A percentile compares a stretch with the other conserved stretches of the same genome.
Evolutionary conservation across 2,329 filamentous ascomycete genomes (phyloP).

Genomic region (Phaeophleospora eucalypticola): DNA sequence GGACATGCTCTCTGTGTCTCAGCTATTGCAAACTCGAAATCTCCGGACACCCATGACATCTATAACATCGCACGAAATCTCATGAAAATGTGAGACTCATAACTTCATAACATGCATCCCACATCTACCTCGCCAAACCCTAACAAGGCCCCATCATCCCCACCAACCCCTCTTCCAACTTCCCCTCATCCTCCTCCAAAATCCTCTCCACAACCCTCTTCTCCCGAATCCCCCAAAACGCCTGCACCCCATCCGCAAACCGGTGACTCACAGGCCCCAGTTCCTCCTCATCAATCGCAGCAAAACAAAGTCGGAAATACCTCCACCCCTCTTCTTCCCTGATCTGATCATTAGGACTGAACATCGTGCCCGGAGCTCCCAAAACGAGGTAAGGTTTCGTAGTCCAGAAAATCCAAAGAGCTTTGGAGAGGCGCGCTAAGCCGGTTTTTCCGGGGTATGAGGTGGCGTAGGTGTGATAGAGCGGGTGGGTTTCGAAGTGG

Average conservation of each 20-base stretch:
- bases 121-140: background rate
- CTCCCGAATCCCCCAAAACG: slow-evolving; percentile 74
- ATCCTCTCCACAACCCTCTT: slow-evolving; percentile 62
- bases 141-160: slow-evolving; percentile 21
- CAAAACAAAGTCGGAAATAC: slow-evolving; percentile 78
- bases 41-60: no score
- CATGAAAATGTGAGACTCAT: no score
- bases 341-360: slow-evolving; percentile 63
- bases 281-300: slow-evolving; percentile 70
- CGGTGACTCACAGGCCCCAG: slow-evolving; percentile 59
- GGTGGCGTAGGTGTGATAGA: slow-evolving; percentile 53
- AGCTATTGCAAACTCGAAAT: no score
- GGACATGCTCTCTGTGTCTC: no score
- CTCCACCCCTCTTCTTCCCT: slow-evolving; percentile 59
- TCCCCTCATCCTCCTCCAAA: slow-evolving; percentile 38
- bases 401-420: slow-evolving; percentile 69
- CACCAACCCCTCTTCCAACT: slow-evolving; percentile 1
- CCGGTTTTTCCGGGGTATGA: slow-evolving; percentile 28
- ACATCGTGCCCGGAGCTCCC: slow-evolving; percentile 67
- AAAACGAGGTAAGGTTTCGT: slow-evolving; percentile 66
- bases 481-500: slow-evolving; percentile 67
- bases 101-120: background rate
- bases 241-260: slow-evolving; percentile 64
- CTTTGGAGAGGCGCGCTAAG: slow-evolving; percentile 55
- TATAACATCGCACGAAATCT: no score